Conservation (phyloP, 495 filamentous ascomycete genomes). For the Penicillium malachiteum region DNA sequence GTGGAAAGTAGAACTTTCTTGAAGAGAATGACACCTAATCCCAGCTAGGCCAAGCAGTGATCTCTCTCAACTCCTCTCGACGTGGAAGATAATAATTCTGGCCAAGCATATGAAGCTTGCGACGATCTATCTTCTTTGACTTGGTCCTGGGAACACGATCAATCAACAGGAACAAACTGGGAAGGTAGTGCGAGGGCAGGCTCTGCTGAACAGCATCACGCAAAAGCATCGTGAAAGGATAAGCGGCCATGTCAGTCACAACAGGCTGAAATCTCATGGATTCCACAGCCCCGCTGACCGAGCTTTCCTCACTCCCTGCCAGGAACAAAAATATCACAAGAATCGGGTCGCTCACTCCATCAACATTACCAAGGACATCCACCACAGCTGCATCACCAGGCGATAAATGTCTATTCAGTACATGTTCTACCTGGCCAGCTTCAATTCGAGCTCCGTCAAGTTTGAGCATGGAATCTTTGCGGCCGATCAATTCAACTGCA, state of each 20-base stretch:
- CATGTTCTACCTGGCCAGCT: conserved; percentile 63
- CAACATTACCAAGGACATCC: conserved; percentile 23
- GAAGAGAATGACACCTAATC: background rate
- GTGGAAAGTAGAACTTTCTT: conserved; percentile 16
- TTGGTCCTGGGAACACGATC: conserved; percentile 38
- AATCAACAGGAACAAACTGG: conserved; percentile 24
- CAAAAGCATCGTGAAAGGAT: conserved; percentile 5
- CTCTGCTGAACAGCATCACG: conserved; percentile 9
- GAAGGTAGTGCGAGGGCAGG: conserved; percentile 25
- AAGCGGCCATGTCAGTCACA: conserved; percentile 2
- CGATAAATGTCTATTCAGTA: conserved; percentile 13
- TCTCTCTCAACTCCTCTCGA: background rate
- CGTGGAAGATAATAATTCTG: background rate
- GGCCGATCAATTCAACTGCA: conserved; percentile 70
- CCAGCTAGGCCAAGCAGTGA: background rate
- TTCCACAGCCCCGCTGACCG: conserved; percentile 5
- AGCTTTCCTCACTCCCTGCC: conserved; percentile 14
- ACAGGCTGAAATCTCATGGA: conserved; percentile 21
- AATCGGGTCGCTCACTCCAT: conserved; percentile 23
- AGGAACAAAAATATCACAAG: conserved; percentile 24
- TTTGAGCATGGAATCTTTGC: conserved; percentile 79
- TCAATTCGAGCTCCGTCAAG: conserved; percentile 76
- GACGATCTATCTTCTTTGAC: conserved; percentile 46
- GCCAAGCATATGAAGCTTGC: conserved; percentile 19
- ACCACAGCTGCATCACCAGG: conserved; percentile 21